Evolutionary conservation across 192 early-diverging fungal genomes (phyloP).

Genomic region (Geranomyces variabilis): DNA sequence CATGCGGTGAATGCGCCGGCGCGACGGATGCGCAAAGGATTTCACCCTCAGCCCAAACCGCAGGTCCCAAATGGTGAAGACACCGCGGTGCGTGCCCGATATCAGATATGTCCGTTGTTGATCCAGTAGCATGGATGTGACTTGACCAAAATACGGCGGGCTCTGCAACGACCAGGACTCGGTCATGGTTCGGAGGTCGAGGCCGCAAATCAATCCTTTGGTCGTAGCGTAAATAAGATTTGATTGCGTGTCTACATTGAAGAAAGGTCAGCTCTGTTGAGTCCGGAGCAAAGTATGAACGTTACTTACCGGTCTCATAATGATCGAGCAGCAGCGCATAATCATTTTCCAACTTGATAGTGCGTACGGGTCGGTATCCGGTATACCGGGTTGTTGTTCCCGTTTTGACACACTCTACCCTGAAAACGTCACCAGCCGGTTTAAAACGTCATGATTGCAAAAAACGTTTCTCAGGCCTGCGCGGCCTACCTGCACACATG

Average conservation of each 20-base stretch:
- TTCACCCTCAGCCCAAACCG: slow-evolving; percentile 72
- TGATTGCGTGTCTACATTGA: slow-evolving; percentile 52
- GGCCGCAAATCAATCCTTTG: slow-evolving; percentile 67
- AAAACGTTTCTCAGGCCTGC: neutral
- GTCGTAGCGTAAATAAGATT: slow-evolving; percentile 72
- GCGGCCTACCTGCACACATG: slow-evolving; percentile 62
- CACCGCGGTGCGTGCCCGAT: slow-evolving; percentile 75
- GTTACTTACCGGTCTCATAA: slow-evolving; percentile 52
- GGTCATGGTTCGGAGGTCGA: slow-evolving; percentile 78
- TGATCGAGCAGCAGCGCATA: slow-evolving; percentile 67
- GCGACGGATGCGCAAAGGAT: slow-evolving; percentile 77
- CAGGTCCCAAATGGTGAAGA: slow-evolving; percentile 77
- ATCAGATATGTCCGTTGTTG: slow-evolving; percentile 65
- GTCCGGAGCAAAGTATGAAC: neutral
- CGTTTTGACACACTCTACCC: slow-evolving; percentile 56
- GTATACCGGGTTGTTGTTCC: slow-evolving; percentile 61
- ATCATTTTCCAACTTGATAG: slow-evolving; percentile 58
- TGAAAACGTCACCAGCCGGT: slow-evolving; percentile 16
- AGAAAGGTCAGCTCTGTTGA: neutral
- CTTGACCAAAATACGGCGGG: slow-evolving; percentile 54
- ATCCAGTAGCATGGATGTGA: slow-evolving; percentile 72
- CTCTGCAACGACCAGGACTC: slow-evolving; percentile 58
- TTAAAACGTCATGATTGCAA: neutral
- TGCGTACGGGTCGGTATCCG: slow-evolving; percentile 62
- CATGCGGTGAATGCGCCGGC: slow-evolving; percentile 58